Evolutionary conservation across 768 basidiomycete genomes (phyloP).

Genomic region (Pisolithus sp.): DNA sequence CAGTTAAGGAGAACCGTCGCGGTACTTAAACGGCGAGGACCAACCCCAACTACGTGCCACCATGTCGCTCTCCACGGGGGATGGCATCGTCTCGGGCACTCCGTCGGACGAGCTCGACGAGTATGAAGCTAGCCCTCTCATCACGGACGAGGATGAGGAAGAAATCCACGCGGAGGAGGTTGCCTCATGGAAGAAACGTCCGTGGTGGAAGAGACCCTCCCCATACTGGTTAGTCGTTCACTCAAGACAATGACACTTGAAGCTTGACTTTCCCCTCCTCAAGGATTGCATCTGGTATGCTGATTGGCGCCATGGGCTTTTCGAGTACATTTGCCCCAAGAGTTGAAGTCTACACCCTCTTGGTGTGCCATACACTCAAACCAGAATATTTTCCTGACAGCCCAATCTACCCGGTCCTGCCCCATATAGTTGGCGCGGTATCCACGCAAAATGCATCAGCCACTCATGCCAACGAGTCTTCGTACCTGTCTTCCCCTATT

Average conservation of each 20-base stretch:
- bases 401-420: neutral
- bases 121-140: no score
- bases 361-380: slow-evolving; percentile 63
- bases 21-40: no score
- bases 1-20: no score
- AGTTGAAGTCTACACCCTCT: slow-evolving; percentile 67
- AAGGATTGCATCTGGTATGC: slow-evolving; percentile 55
- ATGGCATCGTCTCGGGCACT: no score
- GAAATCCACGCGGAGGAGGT: slow-evolving; percentile 25
- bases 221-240: neutral
- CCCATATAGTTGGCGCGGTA: neutral
- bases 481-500: slow-evolving; percentile 3
- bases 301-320: slow-evolving; percentile 49
- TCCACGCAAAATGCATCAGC: neutral
- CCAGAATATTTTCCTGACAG: slow-evolving; percentile 39
- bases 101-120: no score
- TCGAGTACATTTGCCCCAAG: slow-evolving; percentile 60
- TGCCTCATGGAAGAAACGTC: slow-evolving; percentile 28
- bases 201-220: slow-evolving; percentile 64
- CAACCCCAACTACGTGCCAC: no score
- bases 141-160: slow-evolving; percentile 16
- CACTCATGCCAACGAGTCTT: neutral
- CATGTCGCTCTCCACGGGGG: no score
- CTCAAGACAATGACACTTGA: slow-evolving; percentile 18
- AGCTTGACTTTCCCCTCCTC: neutral